These are phyloP conservation scores for Dictyophora rubrovolvata DNA, from an alignment of 768 basidiomycete species.

Conservation along the genomic window DNA sequence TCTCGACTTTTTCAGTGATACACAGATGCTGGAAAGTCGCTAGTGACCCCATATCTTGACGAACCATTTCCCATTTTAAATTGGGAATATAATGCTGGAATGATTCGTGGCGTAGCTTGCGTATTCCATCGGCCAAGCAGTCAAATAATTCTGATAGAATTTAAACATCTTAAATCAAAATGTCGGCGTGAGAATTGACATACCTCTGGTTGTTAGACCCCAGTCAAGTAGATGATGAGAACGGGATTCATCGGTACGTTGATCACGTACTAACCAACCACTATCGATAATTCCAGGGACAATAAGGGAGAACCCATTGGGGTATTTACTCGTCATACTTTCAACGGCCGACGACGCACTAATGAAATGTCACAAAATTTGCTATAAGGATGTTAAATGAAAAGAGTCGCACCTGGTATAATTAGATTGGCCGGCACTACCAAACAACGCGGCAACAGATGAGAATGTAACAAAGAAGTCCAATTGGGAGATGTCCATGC, in stretches of 20 bases:
- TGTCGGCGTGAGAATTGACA: not conserved
- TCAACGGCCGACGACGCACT: constrained; percentile 26
- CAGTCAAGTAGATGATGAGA: not conserved
- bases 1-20: not conserved
- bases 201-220: not conserved
- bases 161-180: not conserved
- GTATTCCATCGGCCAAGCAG: not conserved
- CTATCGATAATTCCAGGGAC: constrained; percentile 23
- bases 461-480: constrained; percentile 17
- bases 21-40: not conserved
- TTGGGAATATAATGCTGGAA: not conserved
- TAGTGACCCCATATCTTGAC: not conserved
- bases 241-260: not conserved
- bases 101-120: not conserved
- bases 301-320: constrained; percentile 24
- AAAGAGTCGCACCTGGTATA: constrained; percentile 8
- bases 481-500: constrained; percentile 2
- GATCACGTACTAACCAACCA: not conserved
- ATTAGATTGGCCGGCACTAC: constrained; percentile 13
- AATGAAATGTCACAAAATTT: not conserved
- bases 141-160: not conserved
- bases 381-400: not conserved
- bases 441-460: constrained; percentile 13
- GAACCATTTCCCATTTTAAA: not conserved
- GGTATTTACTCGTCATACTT: constrained; percentile 13